A percentile compares a stretch with the other conserved stretches of the same genome.
Evolutionary conservation across 148 eudicot genomes (phyloP).

Genomic region (Simmondsia chinensis): DNA sequence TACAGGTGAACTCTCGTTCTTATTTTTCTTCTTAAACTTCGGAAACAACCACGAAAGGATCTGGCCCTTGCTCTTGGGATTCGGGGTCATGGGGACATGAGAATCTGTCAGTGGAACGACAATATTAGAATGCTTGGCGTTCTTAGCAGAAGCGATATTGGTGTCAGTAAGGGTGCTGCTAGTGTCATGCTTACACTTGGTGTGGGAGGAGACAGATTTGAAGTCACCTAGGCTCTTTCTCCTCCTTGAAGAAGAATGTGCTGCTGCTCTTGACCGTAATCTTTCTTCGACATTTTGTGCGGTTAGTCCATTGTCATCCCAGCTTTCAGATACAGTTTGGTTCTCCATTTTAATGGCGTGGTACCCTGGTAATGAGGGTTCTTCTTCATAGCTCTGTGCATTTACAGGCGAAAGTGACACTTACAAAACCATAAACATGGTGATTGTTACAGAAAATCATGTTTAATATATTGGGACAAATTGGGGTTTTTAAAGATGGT

Average conservation of each 20-base stretch:
- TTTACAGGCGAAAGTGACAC: too few species aligned
- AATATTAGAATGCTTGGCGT: constrained; percentile 34
- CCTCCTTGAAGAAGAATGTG: too few species aligned
- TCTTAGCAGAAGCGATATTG: too few species aligned
- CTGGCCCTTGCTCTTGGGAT: constrained; percentile 34
- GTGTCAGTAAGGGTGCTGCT: constrained; percentile 21
- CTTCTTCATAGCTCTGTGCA: constrained; percentile 1
- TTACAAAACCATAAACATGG: too few species aligned
- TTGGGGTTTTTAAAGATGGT: too few species aligned
- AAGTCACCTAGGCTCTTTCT: constrained; percentile 64
- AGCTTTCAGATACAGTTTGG: neutral
- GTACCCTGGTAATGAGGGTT: neutral
- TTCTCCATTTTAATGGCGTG: neutral
- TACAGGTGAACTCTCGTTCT: constrained; percentile 40
- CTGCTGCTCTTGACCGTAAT: too few species aligned
- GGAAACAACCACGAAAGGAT: constrained; percentile 69
- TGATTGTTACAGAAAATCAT: too few species aligned
- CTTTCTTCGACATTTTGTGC: too few species aligned
- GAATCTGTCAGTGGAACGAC: constrained; percentile 61
- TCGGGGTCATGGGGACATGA: constrained; percentile 38
- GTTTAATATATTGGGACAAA: too few species aligned
- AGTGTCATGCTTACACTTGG: constrained; percentile 52
- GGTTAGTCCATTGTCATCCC: neutral
- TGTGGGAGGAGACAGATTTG: constrained; percentile 60
- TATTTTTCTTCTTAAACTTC: constrained; percentile 52